Evolutionary conservation across 106 monocot species (phyloP).

Genomic region (Phalaenopsis aphrodite): DNA sequence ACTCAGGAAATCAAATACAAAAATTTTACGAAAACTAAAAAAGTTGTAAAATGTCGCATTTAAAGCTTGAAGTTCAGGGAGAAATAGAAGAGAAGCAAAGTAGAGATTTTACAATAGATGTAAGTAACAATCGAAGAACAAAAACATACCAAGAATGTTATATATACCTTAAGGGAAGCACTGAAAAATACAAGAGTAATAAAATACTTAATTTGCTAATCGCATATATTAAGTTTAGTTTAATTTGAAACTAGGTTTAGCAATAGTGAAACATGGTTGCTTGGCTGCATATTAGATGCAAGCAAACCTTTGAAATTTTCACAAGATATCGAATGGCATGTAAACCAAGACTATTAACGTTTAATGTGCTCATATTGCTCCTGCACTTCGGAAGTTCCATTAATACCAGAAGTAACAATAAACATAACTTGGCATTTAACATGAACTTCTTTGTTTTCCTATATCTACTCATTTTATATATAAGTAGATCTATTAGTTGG

Average conservation of each 20-base stretch:
- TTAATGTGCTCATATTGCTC: not conserved
- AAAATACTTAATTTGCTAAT: not conserved
- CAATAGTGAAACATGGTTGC: not conserved
- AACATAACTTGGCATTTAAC: not conserved
- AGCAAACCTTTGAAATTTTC: not conserved
- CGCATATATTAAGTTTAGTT: not conserved
- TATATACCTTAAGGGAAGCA: too few species aligned
- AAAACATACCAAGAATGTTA: not conserved
- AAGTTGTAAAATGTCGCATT: not conserved
- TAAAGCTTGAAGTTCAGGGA: not conserved
- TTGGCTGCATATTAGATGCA: not conserved
- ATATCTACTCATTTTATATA: not conserved
- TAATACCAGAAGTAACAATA: not conserved
- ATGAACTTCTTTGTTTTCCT: not conserved
- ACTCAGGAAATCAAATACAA: constrained; percentile 6
- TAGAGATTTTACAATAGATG: not conserved
- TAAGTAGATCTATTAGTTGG: not conserved
- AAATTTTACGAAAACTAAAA: not conserved
- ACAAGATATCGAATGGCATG: not conserved
- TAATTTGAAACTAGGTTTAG: not conserved
- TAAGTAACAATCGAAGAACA: not conserved
- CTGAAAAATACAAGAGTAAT: not conserved
- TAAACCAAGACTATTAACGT: not conserved
- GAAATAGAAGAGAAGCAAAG: not conserved
- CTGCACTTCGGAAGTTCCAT: not conserved